Percentiles rank a stretch among this genome's conserved stretches.
Conservation (phyloP, 2,329 filamentous ascomycete genomes). For the Xylariaceae sp. region DNA sequence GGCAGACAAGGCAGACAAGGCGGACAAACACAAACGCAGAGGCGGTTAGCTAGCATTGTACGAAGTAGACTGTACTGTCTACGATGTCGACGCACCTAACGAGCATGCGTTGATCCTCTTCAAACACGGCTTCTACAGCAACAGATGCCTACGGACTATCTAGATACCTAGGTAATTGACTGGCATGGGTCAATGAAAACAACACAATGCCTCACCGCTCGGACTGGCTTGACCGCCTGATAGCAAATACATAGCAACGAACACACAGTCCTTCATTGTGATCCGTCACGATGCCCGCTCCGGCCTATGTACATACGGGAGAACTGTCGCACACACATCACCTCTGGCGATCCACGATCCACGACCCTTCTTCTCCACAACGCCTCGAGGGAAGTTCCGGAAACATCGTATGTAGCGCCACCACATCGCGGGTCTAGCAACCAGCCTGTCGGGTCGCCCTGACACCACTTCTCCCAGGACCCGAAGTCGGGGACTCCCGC, state of each 20-base stretch:
- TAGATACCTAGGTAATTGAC: too few relatives aligned
- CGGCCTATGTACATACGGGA: too few relatives aligned
- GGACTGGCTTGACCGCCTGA: background rate
- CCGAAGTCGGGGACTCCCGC: constrained; percentile 1
- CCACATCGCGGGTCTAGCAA: constrained; percentile 7
- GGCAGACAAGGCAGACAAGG: too few relatives aligned
- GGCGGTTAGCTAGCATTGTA: too few relatives aligned
- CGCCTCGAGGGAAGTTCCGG: background rate
- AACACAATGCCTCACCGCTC: background rate
- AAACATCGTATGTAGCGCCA: background rate
- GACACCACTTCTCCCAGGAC: background rate
- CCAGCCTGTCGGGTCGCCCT: constrained; percentile 14
- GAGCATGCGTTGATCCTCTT: too few relatives aligned
- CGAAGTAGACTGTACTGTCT: too few relatives aligned
- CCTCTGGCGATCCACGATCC: too few relatives aligned
- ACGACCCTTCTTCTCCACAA: background rate
- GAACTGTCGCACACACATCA: background rate
- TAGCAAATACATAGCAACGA: background rate
- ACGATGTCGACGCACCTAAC: too few relatives aligned
- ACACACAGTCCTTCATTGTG: background rate
- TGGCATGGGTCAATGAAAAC: too few relatives aligned
- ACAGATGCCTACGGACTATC: too few relatives aligned
- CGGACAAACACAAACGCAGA: too few relatives aligned
- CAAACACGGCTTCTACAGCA: too few relatives aligned
- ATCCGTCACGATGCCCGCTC: background rate